These are phyloP conservation scores for Myriosclerotinia duriaeana DNA, from an alignment of 2,329 filamentous ascomycete genomes.

Conservation along the genomic window DNA sequence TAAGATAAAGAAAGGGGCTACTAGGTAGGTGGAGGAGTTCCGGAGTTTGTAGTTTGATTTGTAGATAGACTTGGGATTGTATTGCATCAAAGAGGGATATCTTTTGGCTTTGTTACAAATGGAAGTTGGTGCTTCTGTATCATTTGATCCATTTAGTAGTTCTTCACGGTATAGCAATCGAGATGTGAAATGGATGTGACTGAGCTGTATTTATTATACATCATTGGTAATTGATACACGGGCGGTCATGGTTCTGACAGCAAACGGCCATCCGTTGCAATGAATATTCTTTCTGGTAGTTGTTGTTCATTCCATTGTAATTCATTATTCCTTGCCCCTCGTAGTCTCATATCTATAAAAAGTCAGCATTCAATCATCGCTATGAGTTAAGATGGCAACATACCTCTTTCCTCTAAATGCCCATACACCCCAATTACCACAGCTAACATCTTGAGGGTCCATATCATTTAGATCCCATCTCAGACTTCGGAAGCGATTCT, in stretches of 20 bases:
- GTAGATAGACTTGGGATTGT: background rate
- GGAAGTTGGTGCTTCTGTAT: background rate
- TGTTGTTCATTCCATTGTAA: background rate
- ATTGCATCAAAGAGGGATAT: background rate
- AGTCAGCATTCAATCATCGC: slow-evolving; percentile 23
- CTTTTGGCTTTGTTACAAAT: background rate
- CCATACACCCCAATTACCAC: slow-evolving; percentile 97
- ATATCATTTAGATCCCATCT: slow-evolving; percentile 96
- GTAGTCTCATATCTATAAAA: slow-evolving; percentile 40
- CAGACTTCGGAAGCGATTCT: slow-evolving; percentile 91
- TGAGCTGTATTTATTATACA: slow-evolving; percentile 5
- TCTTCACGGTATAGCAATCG: background rate
- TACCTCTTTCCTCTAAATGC: slow-evolving; percentile 96
- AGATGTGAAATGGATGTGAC: background rate
- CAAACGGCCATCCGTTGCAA: background rate
- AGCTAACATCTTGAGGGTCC: slow-evolving; percentile 90
- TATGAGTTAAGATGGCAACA: slow-evolving; percentile 34
- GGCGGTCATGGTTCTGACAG: background rate
- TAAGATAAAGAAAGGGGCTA: slow-evolving; percentile 22
- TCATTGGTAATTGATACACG: slow-evolving; percentile 4
- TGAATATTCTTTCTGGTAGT: background rate
- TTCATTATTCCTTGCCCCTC: slow-evolving; percentile 30
- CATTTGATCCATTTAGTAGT: slow-evolving; percentile 5
- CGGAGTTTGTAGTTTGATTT: background rate
- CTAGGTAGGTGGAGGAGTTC: slow-evolving; percentile 35